phyloP scores from a whole-genome alignment of 1,284 basidiomycete species.

The Abortiporus biennis region DNA sequence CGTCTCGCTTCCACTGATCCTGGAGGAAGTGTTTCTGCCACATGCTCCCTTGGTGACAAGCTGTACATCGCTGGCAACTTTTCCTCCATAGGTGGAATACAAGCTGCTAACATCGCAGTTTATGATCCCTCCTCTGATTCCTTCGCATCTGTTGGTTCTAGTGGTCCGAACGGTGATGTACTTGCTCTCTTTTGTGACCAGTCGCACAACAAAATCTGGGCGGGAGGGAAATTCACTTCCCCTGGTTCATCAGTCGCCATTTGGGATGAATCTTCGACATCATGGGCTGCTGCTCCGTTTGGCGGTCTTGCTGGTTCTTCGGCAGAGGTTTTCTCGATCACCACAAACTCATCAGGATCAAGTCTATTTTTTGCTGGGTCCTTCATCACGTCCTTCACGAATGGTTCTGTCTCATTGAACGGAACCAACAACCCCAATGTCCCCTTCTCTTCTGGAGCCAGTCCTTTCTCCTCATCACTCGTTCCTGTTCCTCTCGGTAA shows the following conservation, averaged over 20 bases:
- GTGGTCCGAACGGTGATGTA: slow-evolving; percentile 68
- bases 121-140: slow-evolving; percentile 55
- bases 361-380: slow-evolving; percentile 86
- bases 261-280: slow-evolving; percentile 61
- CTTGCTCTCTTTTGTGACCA: slow-evolving; percentile 81
- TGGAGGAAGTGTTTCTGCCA: slow-evolving; percentile 62
- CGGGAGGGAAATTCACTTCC: slow-evolving; percentile 77
- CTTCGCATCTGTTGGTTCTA: slow-evolving; percentile 56
- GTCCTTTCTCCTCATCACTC: slow-evolving; percentile 85
- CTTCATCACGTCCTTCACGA: slow-evolving; percentile 75
- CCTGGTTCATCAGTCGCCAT: slow-evolving; percentile 72
- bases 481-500: slow-evolving; percentile 77
- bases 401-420: slow-evolving; percentile 45
- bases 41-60: slow-evolving; percentile 54
- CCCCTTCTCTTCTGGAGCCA: slow-evolving; percentile 70
- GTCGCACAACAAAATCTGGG: slow-evolving; percentile 71
- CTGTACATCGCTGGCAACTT: slow-evolving; percentile 80
- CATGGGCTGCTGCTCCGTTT: slow-evolving; percentile 80
- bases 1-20: slow-evolving; percentile 63
- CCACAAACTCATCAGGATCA: slow-evolving; percentile 61
- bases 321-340: slow-evolving; percentile 72
- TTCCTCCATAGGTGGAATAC: slow-evolving; percentile 51
- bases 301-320: slow-evolving; percentile 73
- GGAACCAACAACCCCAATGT: slow-evolving; percentile 71
- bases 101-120: slow-evolving; percentile 65